Conservation (phyloP, 352 stramenopile genomes). For the Pythium phragmitis region DNA sequence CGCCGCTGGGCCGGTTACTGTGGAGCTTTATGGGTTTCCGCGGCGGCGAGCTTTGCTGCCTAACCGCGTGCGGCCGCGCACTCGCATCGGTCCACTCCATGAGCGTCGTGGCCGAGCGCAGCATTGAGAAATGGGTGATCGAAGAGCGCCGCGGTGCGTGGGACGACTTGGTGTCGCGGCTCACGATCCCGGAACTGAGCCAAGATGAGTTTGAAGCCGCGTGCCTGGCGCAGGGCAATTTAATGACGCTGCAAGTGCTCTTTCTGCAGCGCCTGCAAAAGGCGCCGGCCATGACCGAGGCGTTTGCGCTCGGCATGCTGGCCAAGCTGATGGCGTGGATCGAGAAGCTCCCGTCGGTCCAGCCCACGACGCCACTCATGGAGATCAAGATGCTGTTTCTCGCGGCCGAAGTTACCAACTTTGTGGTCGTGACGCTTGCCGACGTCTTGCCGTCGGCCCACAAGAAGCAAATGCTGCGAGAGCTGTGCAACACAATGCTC, state of each 20-base stretch:
- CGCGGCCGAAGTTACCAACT: conserved; percentile 72
- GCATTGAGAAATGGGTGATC: conserved; percentile 86
- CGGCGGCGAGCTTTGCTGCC: conserved; percentile 71
- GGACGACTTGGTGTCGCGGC: conserved; percentile 50
- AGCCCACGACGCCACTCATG: conserved; percentile 40
- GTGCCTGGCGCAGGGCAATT: conserved; percentile 68
- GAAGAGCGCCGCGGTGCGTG: conserved; percentile 67
- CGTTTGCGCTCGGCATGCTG: conserved; percentile 67
- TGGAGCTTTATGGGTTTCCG: conserved; percentile 84
- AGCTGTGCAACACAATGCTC: conserved; percentile 62
- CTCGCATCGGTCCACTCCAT: conserved; percentile 83
- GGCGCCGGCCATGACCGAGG: conserved; percentile 61
- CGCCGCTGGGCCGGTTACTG: conserved; percentile 58
- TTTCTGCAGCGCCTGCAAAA: conserved; percentile 73
- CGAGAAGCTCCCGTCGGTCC: conserved; percentile 48
- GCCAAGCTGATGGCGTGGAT: conserved; percentile 77
- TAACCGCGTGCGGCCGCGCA: conserved; percentile 66
- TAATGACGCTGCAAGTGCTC: conserved; percentile 77
- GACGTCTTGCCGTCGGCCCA: conserved; percentile 53
- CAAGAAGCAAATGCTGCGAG: conserved; percentile 81
- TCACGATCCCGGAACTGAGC: conserved; percentile 81
- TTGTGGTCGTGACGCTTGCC: conserved; percentile 58
- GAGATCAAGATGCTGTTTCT: conserved; percentile 86
- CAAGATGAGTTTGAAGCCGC: conserved; percentile 74
- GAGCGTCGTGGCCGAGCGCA: conserved; percentile 76